Evolutionary conservation across 1,284 basidiomycete species (phyloP).

Genomic region (Naganishia sp.): DNA sequence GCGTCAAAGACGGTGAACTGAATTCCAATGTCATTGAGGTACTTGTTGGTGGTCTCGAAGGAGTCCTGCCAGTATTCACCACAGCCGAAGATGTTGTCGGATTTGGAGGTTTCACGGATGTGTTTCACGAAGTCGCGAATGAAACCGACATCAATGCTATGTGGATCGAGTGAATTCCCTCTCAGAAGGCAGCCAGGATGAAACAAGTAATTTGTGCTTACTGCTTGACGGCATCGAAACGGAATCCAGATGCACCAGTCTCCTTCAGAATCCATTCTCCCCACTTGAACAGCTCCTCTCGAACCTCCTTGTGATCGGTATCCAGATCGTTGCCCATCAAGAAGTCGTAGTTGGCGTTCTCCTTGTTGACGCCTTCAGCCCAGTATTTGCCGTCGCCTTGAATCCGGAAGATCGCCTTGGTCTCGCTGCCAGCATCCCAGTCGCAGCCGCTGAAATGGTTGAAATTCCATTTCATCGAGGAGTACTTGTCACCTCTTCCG

Average conservation of each 20-base stretch:
- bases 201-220: constrained; percentile 34
- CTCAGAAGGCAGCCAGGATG: too few relatives aligned
- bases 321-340: constrained; percentile 62
- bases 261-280: constrained; percentile 66
- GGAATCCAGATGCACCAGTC: constrained; percentile 76
- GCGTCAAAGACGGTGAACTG: constrained; percentile 63
- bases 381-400: constrained; percentile 61
- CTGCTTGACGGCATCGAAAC: constrained; percentile 82
- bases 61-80: constrained; percentile 60
- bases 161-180: too few relatives aligned
- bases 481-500: constrained; percentile 69
- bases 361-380: constrained; percentile 57
- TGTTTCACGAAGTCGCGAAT: constrained; percentile 60
- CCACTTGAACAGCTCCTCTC: constrained; percentile 55
- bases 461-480: constrained; percentile 58
- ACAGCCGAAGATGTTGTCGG: constrained; percentile 56
- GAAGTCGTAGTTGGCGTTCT: constrained; percentile 57
- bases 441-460: constrained; percentile 71
- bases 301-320: constrained; percentile 76
- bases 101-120: constrained; percentile 56
- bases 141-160: constrained; percentile 55
- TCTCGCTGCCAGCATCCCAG: constrained; percentile 72
- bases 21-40: constrained; percentile 54
- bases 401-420: constrained; percentile 64
- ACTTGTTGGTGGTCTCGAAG: constrained; percentile 32